Evolutionary conservation across 495 filamentous ascomycete species (phyloP).

Genomic region (Extremus antarcticus): DNA sequence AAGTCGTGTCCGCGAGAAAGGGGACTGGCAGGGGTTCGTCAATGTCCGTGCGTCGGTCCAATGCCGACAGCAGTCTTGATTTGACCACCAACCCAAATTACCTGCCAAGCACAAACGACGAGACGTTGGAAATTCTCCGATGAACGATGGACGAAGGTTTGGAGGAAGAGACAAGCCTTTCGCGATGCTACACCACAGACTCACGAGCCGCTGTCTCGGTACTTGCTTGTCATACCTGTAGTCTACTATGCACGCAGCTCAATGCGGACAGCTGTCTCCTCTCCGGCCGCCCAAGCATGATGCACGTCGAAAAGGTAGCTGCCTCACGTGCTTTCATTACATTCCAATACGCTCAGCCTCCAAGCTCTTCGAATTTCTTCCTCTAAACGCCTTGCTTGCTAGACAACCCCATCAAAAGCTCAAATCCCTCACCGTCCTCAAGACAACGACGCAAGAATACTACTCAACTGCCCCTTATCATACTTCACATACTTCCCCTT

Average conservation of each 20-base stretch:
- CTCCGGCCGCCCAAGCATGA: not conserved
- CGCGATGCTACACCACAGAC: not conserved
- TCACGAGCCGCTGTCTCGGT: not conserved
- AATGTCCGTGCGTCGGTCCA: not conserved
- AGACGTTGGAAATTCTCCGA: not conserved
- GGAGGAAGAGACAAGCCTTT: not conserved
- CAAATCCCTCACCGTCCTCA: slow-evolving; percentile 4
- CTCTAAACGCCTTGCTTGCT: not conserved
- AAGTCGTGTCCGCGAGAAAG: not conserved
- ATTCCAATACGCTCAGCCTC: too few relatives aligned
- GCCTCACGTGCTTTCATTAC: too few relatives aligned
- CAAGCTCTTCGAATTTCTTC: too few relatives aligned
- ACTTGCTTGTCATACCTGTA: not conserved
- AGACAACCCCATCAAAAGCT: not conserved
- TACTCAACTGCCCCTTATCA: slow-evolving; percentile 52
- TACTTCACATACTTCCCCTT: slow-evolving; percentile 97
- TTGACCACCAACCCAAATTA: too few relatives aligned
- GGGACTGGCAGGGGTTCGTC: not conserved
- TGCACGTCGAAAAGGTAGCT: not conserved
- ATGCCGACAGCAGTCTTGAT: too few relatives aligned
- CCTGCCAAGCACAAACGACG: too few relatives aligned
- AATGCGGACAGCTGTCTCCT: not conserved
- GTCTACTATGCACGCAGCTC: not conserved
- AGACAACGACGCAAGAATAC: slow-evolving; percentile 26
- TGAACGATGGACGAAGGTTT: not conserved